These are phyloP conservation scores for Achaetomiella virescens DNA, from an alignment of 495 filamentous ascomycete genomes.

Conservation along the genomic window DNA sequence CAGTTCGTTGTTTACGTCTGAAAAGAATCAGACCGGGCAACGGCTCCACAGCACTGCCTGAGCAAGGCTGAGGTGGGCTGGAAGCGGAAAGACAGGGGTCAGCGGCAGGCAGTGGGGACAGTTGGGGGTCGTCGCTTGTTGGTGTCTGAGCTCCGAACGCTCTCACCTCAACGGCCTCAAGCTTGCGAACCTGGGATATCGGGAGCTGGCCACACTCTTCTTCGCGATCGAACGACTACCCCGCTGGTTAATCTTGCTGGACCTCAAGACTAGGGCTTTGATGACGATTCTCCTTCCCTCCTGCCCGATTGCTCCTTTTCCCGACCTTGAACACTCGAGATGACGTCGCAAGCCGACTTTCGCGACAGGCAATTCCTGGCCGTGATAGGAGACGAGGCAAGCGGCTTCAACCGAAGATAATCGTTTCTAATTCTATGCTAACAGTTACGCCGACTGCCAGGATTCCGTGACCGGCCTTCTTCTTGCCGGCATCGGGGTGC, in stretches of 20 bases:
- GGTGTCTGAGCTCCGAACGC: conserved; percentile 17
- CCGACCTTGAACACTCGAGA: conserved; percentile 13
- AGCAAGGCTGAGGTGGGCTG: not conserved
- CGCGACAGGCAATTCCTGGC: conserved; percentile 95
- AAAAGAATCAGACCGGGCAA: not conserved
- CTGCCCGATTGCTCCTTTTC: not conserved
- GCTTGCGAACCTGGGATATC: not conserved
- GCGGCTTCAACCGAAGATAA: conserved; percentile 5
- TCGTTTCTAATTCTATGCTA: conserved; percentile 5
- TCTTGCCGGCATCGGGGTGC: conserved; percentile 89
- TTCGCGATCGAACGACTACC: not conserved
- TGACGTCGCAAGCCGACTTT: conserved; percentile 55
- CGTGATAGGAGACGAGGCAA: conserved; percentile 95
- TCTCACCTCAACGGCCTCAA: conserved; percentile 6
- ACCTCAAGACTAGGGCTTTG: too few species aligned
- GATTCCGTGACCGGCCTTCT: conserved; percentile 93
- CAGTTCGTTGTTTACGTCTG: not conserved
- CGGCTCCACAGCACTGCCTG: conserved; percentile 4
- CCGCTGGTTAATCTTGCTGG: not conserved
- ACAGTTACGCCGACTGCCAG: conserved; percentile 32
- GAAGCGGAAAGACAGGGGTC: conserved; percentile 5
- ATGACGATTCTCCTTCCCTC: not conserved
- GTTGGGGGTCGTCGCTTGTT: not conserved
- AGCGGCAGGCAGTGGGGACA: conserved; percentile 2
- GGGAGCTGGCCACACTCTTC: not conserved